Percentiles rank a stretch among this genome's conserved stretches.
Evolutionary conservation across 331 rosid genomes (phyloP).

Genomic region (Ulmus americana): DNA sequence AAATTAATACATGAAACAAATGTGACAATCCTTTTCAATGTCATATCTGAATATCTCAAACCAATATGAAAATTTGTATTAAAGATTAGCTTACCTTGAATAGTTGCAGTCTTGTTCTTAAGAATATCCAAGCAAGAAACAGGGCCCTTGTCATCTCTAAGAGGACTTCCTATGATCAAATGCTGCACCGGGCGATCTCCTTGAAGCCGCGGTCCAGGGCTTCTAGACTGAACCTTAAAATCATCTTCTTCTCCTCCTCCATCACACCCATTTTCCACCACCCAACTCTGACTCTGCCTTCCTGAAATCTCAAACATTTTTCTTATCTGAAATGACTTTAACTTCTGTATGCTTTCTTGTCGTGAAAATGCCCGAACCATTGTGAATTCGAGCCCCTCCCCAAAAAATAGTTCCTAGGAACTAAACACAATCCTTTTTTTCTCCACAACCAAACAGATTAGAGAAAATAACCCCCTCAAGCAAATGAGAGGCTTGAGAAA

Average conservation of each 20-base stretch:
- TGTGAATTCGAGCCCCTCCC: conserved; percentile 20
- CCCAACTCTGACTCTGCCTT: conserved; percentile 42
- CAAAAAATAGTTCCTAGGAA: no score
- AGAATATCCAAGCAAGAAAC: conserved; percentile 20
- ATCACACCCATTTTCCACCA: conserved; percentile 38
- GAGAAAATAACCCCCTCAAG: conserved; percentile 6
- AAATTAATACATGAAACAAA: no score
- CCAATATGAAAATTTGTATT: conserved; percentile 22
- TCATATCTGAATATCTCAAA: background rate
- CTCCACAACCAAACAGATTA: background rate
- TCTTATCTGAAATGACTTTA: conserved; percentile 56
- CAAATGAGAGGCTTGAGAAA: conserved; percentile 6
- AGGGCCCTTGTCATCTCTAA: conserved; percentile 22
- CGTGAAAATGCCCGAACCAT: conserved; percentile 59
- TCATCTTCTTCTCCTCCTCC: conserved; percentile 11
- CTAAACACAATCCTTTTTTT: background rate
- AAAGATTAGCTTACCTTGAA: conserved; percentile 32
- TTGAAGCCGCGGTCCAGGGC: conserved; percentile 18
- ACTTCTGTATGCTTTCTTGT: conserved; percentile 48
- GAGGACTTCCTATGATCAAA: conserved; percentile 21
- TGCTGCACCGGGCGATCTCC: conserved; percentile 15
- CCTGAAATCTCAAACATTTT: conserved; percentile 60
- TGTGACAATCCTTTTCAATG: no score
- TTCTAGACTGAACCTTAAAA: conserved; percentile 20
- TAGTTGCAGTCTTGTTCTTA: conserved; percentile 11